These are phyloP conservation scores for Leccinum broughii DNA, from an alignment of 768 basidiomycete species.

Conservation along the genomic window DNA sequence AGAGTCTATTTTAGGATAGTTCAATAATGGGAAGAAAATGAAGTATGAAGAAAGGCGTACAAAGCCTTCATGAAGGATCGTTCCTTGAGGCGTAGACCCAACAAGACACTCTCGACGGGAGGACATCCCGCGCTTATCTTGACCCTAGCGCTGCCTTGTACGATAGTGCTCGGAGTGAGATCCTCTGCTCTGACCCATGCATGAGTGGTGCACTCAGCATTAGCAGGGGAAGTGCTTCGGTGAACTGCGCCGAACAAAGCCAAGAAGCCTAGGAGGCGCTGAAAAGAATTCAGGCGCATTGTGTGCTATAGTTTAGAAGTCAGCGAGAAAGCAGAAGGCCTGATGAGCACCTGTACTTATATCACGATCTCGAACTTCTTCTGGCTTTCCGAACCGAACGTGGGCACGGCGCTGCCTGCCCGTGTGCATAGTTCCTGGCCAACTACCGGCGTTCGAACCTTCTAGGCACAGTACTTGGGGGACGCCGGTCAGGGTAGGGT, in stretches of 20 bases:
- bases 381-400: not conserved
- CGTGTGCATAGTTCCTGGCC: not conserved
- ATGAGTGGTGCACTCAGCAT: constrained; percentile 4
- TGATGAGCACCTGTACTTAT: not conserved
- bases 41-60: constrained; percentile 2
- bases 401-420: not conserved
- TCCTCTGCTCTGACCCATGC: constrained; percentile 25
- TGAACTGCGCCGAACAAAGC: constrained; percentile 1
- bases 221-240: not conserved
- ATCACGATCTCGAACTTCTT: not conserved
- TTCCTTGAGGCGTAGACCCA: constrained; percentile 25
- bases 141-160: constrained; percentile 16
- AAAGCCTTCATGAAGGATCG: constrained; percentile 16
- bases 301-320: not conserved
- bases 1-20: not conserved
- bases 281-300: not conserved
- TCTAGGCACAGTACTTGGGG: not conserved
- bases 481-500: too few relatives aligned
- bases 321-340: not conserved
- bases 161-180: constrained; percentile 12
- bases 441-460: not conserved
- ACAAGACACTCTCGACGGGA: not conserved
- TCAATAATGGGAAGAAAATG: not conserved
- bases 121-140: constrained; percentile 19
- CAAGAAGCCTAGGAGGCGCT: constrained; percentile 3